phyloP scores from a whole-genome alignment of 2,329 filamentous ascomycete species.

The Drechslerella coelobrocha region DNA sequence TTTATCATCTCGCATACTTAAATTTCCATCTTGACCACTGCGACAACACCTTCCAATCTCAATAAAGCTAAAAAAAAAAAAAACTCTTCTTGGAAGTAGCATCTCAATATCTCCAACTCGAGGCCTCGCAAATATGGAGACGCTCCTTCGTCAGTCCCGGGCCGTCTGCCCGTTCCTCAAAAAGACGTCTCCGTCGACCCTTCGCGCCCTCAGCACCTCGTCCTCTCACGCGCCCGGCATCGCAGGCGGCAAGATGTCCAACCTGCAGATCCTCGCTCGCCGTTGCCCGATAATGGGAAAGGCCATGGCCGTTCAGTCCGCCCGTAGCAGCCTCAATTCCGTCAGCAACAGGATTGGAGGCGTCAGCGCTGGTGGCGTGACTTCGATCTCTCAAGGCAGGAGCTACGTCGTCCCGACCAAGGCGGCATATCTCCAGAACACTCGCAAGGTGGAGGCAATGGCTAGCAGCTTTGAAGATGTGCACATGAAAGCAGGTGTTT shows the following conservation, averaged over 20 bases:
- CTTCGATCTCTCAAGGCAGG: constrained; percentile 62
- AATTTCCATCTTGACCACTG: not conserved
- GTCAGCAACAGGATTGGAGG: constrained; percentile 60
- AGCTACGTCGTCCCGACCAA: constrained; percentile 62
- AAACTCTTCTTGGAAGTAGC: not conserved
- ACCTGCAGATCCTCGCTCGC: constrained; percentile 89
- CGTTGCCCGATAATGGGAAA: constrained; percentile 99
- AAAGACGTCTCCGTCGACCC: constrained; percentile 87
- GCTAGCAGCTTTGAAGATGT: constrained; percentile 63
- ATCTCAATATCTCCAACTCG: not conserved
- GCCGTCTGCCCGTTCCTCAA: constrained; percentile 97
- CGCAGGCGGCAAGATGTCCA: constrained; percentile 93
- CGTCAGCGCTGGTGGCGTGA: constrained; percentile 58
- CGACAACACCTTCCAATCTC: not conserved
- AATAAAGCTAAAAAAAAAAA: constrained; percentile 11
- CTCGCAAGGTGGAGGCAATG: constrained; percentile 76
- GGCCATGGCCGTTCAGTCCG: constrained; percentile 85
- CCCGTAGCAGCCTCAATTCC: constrained; percentile 55
- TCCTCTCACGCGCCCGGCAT: constrained; percentile 66
- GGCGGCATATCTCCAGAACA: constrained; percentile 78
- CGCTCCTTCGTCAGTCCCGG: constrained; percentile 91
- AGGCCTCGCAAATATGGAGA: constrained; percentile 71
- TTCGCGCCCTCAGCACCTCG: constrained; percentile 84
- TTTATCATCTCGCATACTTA: not conserved
- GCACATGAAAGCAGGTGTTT: constrained; percentile 54